Base-by-base conservation (phyloP, 2,329 filamentous ascomycete genomes). In the Harringtonia aguacate region DNA sequence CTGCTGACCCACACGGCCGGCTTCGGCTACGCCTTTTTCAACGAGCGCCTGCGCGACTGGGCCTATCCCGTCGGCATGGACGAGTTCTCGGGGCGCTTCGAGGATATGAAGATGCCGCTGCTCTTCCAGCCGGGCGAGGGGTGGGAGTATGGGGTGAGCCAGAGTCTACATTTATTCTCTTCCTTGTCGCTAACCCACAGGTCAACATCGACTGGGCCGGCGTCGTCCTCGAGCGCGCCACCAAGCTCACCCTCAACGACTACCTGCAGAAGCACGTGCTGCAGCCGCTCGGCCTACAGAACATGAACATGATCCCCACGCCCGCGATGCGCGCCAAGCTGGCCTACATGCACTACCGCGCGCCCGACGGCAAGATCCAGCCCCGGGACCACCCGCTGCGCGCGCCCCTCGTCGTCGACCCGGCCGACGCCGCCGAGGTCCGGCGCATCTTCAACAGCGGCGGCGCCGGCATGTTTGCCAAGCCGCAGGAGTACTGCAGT, bases 21-120 rank as follows among this genome's bases (percentile, higher is more conserved):
- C 0, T 77, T 79, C 21, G 72, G 70, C 0, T 81, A 81, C 53
- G 59, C 68, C 0, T 75, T 79, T 48, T 72, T 73, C 51, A 70
- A 71, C 49, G 63, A 71, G 34, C 57, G 62, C 2, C 53, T 78
- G 22, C 53, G 66, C 15, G 60, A 75, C 14, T 72, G 63, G 57
- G 61, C 60, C 2, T 60, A 64, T 13, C 75, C 75, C 0, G 58
- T 62, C 0, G 74, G 75, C 0, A 53, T 69, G 5, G 73, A 81
- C 44, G 78, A 81, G 53, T 75, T 81, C 52, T 69, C 68, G 0
- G 72, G 72, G 1, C 63, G 73, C 7, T 53, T 68, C 15, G 61
- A 61, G 2, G 62, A 63, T 49, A 69, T 62, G 54, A 55, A 52
- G 38, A 63, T 64, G 44, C 72, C 69, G 1, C 51, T 71, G 30